Percentiles rank a stretch among this genome's conserved stretches.
These are phyloP conservation scores for Phytophthora fragariaefolia DNA, from an alignment of 352 stramenopile genomes.

Conservation along the genomic window DNA sequence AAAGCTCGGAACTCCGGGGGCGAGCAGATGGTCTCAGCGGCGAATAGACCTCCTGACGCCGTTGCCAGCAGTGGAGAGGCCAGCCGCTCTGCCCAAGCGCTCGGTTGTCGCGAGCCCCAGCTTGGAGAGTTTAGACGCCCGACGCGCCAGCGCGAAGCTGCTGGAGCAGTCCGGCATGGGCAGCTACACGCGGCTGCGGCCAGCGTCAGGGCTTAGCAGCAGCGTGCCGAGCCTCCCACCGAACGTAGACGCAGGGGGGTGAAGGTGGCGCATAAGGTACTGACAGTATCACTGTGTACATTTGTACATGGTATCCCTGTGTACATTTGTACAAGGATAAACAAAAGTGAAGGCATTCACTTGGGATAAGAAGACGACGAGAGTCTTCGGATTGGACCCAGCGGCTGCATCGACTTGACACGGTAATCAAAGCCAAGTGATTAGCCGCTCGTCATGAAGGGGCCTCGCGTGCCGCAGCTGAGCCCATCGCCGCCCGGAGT, in stretches of 20 bases:
- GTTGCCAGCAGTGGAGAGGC: conserved; percentile 11
- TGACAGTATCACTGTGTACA: background rate
- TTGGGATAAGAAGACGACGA: no score
- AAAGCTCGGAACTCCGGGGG: conserved; percentile 16
- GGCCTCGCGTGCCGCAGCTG: background rate
- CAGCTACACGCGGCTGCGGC: conserved; percentile 23
- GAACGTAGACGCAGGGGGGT: background rate
- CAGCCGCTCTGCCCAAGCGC: conserved; percentile 5
- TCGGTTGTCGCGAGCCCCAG: conserved; percentile 24
- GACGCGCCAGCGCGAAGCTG: conserved; percentile 25
- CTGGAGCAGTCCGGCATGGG: conserved; percentile 33
- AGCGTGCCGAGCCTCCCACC: conserved; percentile 25
- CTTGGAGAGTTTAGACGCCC: conserved; percentile 20
- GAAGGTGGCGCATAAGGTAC: background rate
- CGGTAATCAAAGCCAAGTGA: no score
- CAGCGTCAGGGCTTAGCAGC: conserved; percentile 6
- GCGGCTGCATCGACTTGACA: no score
- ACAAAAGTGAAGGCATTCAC: no score
- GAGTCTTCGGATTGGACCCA: no score
- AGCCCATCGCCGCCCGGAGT: conserved; percentile 18
- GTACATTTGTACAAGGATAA: no score
- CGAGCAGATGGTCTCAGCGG: conserved; percentile 20
- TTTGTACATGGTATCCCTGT: no score
- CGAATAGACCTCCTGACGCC: conserved; percentile 27
- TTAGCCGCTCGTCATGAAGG: background rate